A percentile compares a stretch with the other conserved stretches of the same genome.
These are phyloP conservation scores for Schwanniomyces vanrijiae DNA, from an alignment of 805 yeast species.

Conservation along the genomic window DNA sequence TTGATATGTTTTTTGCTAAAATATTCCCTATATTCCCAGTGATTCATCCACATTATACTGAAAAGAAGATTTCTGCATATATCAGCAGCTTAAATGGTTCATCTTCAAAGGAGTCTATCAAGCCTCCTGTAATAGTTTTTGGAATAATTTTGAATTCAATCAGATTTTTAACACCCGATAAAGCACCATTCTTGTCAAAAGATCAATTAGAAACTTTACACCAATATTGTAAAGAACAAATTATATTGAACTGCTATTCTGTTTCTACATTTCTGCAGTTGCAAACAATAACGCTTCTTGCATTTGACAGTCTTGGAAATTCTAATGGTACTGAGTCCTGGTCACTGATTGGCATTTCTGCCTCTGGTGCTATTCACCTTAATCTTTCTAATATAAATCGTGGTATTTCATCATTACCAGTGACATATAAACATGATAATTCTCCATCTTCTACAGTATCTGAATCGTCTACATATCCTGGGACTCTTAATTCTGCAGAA, in stretches of 20 bases:
- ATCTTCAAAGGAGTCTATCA: background rate
- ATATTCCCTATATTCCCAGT: constrained; percentile 15
- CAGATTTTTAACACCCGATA: constrained; percentile 4
- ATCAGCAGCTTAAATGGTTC: constrained; percentile 2
- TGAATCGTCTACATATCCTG: constrained; percentile 1
- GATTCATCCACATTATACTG: constrained; percentile 7
- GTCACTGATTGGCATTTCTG: constrained; percentile 15
- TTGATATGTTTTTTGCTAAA: constrained; percentile 11
- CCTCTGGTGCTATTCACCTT: constrained; percentile 15
- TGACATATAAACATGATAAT: constrained; percentile 1
- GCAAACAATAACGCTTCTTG: constrained; percentile 12
- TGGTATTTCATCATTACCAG: background rate
- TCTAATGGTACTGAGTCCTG: constrained; percentile 14
- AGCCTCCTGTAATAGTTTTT: constrained; percentile 6
- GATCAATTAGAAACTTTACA: constrained; percentile 8
- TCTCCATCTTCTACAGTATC: background rate
- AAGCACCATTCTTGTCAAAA: constrained; percentile 1
- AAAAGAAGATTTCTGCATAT: background rate
- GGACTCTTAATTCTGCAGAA: background rate
- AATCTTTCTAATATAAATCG: constrained; percentile 11
- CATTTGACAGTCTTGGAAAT: constrained; percentile 11
- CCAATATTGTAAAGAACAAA: constrained; percentile 5
- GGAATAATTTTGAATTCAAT: constrained; percentile 11
- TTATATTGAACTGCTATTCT: constrained; percentile 12
- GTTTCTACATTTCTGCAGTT: constrained; percentile 11